Evolutionary conservation across 2,329 filamentous ascomycete species (phyloP).

Genomic region (Botrytis medusae): DNA sequence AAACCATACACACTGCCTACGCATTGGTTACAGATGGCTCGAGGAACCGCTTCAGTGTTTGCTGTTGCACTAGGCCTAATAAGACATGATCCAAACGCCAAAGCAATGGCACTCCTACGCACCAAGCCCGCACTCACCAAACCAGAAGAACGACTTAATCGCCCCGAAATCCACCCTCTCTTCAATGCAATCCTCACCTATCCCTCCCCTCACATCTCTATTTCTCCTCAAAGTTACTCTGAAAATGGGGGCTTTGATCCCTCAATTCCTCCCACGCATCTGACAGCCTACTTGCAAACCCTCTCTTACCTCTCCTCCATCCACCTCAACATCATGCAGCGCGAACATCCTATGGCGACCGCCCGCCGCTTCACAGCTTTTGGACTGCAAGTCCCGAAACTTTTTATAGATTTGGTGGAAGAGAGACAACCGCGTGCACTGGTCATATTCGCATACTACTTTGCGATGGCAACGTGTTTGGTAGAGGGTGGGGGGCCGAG

Average conservation of each 20-base stretch:
- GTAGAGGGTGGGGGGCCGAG: neutral
- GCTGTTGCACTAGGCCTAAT: conserved; percentile 19
- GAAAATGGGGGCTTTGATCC: neutral
- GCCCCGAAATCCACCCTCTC: conserved; percentile 3
- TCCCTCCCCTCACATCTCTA: neutral
- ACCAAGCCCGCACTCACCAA: conserved; percentile 19
- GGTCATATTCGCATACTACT: conserved; percentile 36
- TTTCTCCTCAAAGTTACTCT: neutral
- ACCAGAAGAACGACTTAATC: conserved; percentile 18
- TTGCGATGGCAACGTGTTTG: conserved; percentile 34
- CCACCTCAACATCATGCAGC: conserved; percentile 10
- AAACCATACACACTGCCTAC: conserved; percentile 28
- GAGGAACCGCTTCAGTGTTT: conserved; percentile 26
- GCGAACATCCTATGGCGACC: conserved; percentile 20
- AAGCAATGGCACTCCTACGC: conserved; percentile 23
- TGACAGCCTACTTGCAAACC: conserved; percentile 9
- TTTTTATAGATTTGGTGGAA: conserved; percentile 27
- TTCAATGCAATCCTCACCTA: conserved; percentile 17
- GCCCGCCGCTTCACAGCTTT: conserved; percentile 26
- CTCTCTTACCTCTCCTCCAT: conserved; percentile 18
- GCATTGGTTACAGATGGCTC: conserved; percentile 25
- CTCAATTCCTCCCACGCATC: conserved; percentile 16
- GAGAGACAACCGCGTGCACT: conserved; percentile 26
- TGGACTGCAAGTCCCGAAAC: conserved; percentile 24
- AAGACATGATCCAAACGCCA: conserved; percentile 20